Percentiles rank a stretch among this genome's conserved stretches.
These are phyloP conservation scores for Chlamydomonas sp. DNA, from an alignment of 139 green algal species.

Conservation along the genomic window DNA sequence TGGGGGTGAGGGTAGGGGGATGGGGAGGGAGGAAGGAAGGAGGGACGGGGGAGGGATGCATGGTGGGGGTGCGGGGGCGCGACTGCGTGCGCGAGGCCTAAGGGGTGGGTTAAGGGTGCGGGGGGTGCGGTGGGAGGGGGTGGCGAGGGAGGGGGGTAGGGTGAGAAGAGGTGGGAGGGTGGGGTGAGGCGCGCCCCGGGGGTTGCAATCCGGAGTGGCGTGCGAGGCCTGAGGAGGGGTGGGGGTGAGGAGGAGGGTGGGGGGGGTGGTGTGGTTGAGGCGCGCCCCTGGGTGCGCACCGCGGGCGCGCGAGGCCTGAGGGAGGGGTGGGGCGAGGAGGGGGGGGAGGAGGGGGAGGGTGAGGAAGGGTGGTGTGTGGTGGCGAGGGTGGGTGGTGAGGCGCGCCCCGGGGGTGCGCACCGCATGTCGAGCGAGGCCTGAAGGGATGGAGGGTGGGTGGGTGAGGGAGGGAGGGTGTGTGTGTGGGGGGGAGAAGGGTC, in stretches of 20 bases:
- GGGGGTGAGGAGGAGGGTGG: not conserved
- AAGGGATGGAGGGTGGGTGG: not conserved
- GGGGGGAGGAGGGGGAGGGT: not conserved
- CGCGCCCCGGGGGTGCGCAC: no score
- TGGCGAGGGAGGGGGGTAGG: not conserved
- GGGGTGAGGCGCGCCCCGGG: no score
- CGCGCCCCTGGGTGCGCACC: no score
- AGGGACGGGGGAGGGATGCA: not conserved
- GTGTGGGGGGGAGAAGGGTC: not conserved
- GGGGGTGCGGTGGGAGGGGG: not conserved
- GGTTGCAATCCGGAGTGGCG: not conserved
- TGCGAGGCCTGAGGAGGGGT: not conserved
- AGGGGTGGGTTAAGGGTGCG: not conserved
- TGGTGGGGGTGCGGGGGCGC: not conserved
- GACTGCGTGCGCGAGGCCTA: not conserved
- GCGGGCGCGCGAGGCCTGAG: no score
- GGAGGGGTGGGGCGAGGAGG: no score
- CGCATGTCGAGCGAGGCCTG: not conserved
- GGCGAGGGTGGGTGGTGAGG: not conserved
- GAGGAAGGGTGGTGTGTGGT: not conserved
- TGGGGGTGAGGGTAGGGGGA: not conserved
- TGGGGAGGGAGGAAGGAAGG: not conserved
- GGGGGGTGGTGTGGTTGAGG: not conserved
- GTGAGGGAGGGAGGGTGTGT: not conserved
- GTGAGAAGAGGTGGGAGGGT: not conserved